These are phyloP conservation scores for Alternaria rosae DNA, from an alignment of 2,329 filamentous ascomycete species.

Conservation along the genomic window DNA sequence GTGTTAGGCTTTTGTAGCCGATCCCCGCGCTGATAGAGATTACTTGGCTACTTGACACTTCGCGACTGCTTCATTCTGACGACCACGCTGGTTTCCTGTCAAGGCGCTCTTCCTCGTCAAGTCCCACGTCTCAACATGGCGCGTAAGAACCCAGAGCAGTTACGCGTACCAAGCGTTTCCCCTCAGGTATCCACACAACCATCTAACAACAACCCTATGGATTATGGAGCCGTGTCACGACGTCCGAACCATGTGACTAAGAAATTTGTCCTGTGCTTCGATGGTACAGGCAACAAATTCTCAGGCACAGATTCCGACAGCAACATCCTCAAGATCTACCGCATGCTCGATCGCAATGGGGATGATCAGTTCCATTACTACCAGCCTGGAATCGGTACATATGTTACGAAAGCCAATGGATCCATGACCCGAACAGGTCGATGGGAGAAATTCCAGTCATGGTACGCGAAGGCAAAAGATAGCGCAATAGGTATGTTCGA, in stretches of 20 bases:
- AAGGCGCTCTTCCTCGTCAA: neutral
- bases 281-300: slow-evolving; percentile 55
- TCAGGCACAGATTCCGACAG: slow-evolving; percentile 51
- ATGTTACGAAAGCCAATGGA: slow-evolving; percentile 60
- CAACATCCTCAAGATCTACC: slow-evolving; percentile 71
- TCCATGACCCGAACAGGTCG: slow-evolving; percentile 66
- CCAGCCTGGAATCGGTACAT: slow-evolving; percentile 71
- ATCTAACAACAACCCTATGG: slow-evolving; percentile 19
- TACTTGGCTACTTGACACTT: slow-evolving; percentile 5
- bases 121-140: slow-evolving; percentile 10
- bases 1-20: neutral
- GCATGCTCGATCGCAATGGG: slow-evolving; percentile 71
- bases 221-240: slow-evolving; percentile 16
- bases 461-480: slow-evolving; percentile 77
- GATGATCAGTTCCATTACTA: slow-evolving; percentile 61
- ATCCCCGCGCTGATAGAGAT: slow-evolving; percentile 2
- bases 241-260: slow-evolving; percentile 47
- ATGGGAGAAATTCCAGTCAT: slow-evolving; percentile 66
- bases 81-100: neutral
- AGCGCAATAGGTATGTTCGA: slow-evolving; percentile 65
- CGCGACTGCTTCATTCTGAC: slow-evolving; percentile 1
- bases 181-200: slow-evolving; percentile 11
- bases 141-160: slow-evolving; percentile 8
- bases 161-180: slow-evolving; percentile 3
- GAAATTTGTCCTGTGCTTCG: slow-evolving; percentile 66